Conservation (phyloP, 2,329 filamentous ascomycete species). For the Didymella keratinophila region DNA sequence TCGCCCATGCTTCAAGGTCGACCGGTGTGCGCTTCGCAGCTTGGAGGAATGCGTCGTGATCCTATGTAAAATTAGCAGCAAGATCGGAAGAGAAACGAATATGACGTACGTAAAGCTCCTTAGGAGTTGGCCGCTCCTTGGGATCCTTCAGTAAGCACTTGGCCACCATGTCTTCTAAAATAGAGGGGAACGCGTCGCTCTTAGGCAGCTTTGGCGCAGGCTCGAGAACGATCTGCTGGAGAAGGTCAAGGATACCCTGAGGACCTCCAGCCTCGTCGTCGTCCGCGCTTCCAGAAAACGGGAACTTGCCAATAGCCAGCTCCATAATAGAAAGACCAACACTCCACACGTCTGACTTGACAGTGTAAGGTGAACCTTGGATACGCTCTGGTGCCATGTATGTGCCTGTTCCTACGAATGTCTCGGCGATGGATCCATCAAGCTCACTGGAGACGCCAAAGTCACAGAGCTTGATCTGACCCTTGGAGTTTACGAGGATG, state of each 20-base stretch:
- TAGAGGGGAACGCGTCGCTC: slow-evolving; percentile 95
- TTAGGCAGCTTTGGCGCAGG: slow-evolving; percentile 92
- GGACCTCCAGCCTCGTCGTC: slow-evolving; percentile 73
- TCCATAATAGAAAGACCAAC: slow-evolving; percentile 96
- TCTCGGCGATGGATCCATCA: slow-evolving; percentile 97
- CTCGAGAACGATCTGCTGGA: slow-evolving; percentile 98
- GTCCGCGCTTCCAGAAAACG: slow-evolving; percentile 86
- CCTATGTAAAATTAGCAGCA: slow-evolving; percentile 60
- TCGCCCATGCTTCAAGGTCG: slow-evolving; percentile 90
- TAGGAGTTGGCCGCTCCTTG: slow-evolving; percentile 86
- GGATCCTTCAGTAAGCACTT: slow-evolving; percentile 93
- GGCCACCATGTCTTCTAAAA: slow-evolving; percentile 95
- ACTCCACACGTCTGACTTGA: slow-evolving; percentile 99
- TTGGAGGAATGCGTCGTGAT: slow-evolving; percentile 92
- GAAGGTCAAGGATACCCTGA: slow-evolving; percentile 91
- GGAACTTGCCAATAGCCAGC: slow-evolving; percentile 95
- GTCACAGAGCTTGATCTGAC: slow-evolving; percentile 96
- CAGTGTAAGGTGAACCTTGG: slow-evolving; percentile 94
- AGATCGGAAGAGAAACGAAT: not conserved
- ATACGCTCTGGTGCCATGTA: slow-evolving; percentile 99
- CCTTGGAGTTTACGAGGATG: slow-evolving; percentile 92
- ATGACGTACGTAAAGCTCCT: slow-evolving; percentile 83
- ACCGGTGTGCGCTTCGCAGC: slow-evolving; percentile 97
- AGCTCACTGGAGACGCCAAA: slow-evolving; percentile 98
- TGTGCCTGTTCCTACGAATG: slow-evolving; percentile 96